Conservation (phyloP, 78 protist genomes). For the Cavenderia fasciculata region DNA sequence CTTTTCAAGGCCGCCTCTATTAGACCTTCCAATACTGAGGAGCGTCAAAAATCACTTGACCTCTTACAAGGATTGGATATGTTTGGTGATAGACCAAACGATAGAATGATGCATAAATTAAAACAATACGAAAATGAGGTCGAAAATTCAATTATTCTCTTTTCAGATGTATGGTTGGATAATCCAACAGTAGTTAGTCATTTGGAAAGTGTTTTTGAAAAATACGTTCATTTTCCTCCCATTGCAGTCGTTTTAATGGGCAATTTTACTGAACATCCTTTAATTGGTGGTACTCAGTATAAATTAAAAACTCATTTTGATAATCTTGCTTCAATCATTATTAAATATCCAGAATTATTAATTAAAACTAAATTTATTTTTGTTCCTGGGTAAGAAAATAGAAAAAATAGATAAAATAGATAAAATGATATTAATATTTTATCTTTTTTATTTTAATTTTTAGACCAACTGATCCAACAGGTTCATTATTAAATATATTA, state of each 20-base stretch:
- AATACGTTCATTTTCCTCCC: conserved; percentile 27
- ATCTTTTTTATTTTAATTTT: not conserved
- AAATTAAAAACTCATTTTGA: conserved; percentile 25
- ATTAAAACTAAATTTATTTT: conserved; percentile 55
- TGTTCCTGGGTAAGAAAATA: conserved; percentile 66
- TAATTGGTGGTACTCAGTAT: conserved; percentile 26
- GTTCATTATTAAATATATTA: conserved; percentile 56
- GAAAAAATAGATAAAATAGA: not conserved
- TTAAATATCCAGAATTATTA: conserved; percentile 4
- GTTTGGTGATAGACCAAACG: conserved; percentile 38
- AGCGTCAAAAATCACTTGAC: conserved; percentile 15
- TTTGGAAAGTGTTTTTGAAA: conserved; percentile 30
- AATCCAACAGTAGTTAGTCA: conserved; percentile 18
- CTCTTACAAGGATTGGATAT: conserved; percentile 16
- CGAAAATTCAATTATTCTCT: conserved; percentile 35
- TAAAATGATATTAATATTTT: not conserved
- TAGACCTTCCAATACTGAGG: conserved; percentile 20
- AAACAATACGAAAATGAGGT: conserved; percentile 6
- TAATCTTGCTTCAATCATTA: conserved; percentile 3
- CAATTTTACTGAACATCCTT: conserved; percentile 64
- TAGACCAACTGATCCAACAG: conserved; percentile 48
- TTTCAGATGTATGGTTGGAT: conserved; percentile 85
- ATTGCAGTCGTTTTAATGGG: conserved; percentile 80
- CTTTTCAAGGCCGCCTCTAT: conserved; percentile 36
- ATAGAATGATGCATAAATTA: conserved; percentile 3